Base-by-base conservation (phyloP, 106 monocot species). In the Platanthera zijinensis region DNA sequence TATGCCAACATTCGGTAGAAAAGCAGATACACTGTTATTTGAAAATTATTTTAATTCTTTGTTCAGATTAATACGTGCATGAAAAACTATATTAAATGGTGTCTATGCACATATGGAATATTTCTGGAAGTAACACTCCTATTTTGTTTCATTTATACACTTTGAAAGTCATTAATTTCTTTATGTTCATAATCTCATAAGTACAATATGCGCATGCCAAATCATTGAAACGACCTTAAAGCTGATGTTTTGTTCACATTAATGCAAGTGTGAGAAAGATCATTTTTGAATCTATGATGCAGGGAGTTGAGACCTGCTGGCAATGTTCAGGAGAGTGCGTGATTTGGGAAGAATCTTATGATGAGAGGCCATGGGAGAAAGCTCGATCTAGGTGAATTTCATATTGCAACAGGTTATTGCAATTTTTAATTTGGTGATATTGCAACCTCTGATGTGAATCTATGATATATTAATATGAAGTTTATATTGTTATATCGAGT, bases 311-410 rank as follows among this genome's bases (percentile, higher is more conserved):
- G 75, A 94, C 87, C 51, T 99, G 97, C 73, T 48, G 52, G 25
- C 89, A 92, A 69, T 99, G 97, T 76, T 76, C 51, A 8, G 97
- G 97, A 75, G 97, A 99, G 80, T 85, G 97, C 57, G 97, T 99
- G 8, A 94, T 99, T 86, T 99, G 97, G 97, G 94, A 99, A 84
- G 97, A 94, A 77, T 91, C 89, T 46, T 90, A 94, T 79, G 97
- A 99, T 85, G 97, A 99, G 67, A 75, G 62, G 52, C 97, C 94
- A 69, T 99, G 97, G 97, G 97, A 99, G 80, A 94, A 92, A 83
- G 97, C 91, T 82, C 85, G 86, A 66, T 94, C 94, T 45, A 94
- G 94, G 94, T 99, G 78, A 52, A 54, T 54, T 49, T 52, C 76
- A 72, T 74, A 15, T 62, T 19, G 25, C 54, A 18, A 10, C 5